These are phyloP conservation scores for Umbelopsis vinacea DNA, from an alignment of 192 early-diverging fungal species.

Conservation along the genomic window DNA sequence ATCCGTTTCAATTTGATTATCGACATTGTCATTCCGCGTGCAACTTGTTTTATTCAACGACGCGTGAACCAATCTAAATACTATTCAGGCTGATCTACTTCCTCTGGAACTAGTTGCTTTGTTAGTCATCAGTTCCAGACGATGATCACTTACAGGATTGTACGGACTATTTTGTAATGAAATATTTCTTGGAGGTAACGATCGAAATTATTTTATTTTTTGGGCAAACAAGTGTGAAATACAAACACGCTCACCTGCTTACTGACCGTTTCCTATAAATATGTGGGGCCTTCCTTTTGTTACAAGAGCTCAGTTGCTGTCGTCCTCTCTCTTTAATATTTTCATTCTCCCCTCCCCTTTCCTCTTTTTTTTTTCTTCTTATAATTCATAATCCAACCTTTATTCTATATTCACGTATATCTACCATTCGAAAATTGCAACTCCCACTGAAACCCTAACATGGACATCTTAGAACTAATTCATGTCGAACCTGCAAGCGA, in stretches of 20 bases:
- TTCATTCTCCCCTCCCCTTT: conserved; percentile 10
- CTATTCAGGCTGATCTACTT: no score
- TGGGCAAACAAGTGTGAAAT: not conserved
- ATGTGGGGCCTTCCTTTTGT: not conserved
- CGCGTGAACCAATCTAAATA: no score
- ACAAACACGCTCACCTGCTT: conserved; percentile 1
- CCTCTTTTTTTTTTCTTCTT: conserved; percentile 10
- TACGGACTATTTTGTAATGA: no score
- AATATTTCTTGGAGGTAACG: not conserved
- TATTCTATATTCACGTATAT: conserved; percentile 4
- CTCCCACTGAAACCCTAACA: not conserved
- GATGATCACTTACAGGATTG: not conserved
- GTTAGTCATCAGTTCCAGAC: not conserved
- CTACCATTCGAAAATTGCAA: not conserved
- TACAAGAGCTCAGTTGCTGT: not conserved
- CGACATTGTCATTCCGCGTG: no score
- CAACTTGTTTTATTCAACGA: no score
- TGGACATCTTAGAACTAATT: conserved; percentile 55
- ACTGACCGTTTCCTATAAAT: conserved; percentile 11
- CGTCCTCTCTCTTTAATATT: conserved; percentile 12
- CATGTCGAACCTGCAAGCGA: conserved; percentile 53
- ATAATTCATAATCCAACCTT: conserved; percentile 14
- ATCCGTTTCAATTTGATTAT: no score
- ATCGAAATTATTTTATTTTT: conserved; percentile 2
- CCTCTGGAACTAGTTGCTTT: no score